Evolutionary conservation across 2,329 filamentous ascomycete genomes (phyloP), one percentile per base, ranked within the genome.

Genomic region (Phaeosphaeria sp.): DNA sequence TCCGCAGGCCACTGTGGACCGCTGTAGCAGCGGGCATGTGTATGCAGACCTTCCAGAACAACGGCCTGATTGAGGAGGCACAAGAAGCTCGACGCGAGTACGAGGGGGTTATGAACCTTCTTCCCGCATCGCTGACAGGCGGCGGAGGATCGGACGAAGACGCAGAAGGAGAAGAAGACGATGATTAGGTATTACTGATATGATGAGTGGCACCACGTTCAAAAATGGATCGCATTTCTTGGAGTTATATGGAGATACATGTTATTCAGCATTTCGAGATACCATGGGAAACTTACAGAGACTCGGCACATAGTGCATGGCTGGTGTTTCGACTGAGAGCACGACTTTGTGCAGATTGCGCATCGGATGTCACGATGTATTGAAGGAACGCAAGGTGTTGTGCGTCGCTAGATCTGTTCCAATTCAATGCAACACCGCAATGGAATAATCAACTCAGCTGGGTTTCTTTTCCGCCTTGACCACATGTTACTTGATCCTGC

Each of bases 11-110:
- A 0, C 39, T 75, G 22, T 76, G 74, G 74, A 64, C 64, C 22
- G 74, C 72, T 17, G 73, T 75, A 2, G 67, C 70, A 4, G 65
- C 56, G n/a, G 74, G 74, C 4, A 50, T 75, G 8, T 73, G 70
- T 47, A 66, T 72, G n/a, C 65, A 60, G 15, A 72, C 68, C 0
- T 75, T 73, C 39, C 56, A 69, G 27, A 60, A 63, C 18, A 68
- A 74, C 49, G 73, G 73, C 0, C 50, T 67, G 25, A 5, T 63
- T n/a, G 64, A 68, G 21, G 71, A 76, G 51, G 69, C 70, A n/a
- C 54, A 53, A 6, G 53, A 56, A 47, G 65, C 65, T 36, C 63
- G 60, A 49, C 42, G 56, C 2, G 61, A 65, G 17, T 69, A 69
- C 33, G 66, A 72, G 22, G 56, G 57, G 40, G 51, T 75, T 6